Evolutionary conservation across 768 basidiomycete genomes (phyloP), one percentile per base, ranked within the genome.

Genomic region (Kwoniella mangroviensis): DNA sequence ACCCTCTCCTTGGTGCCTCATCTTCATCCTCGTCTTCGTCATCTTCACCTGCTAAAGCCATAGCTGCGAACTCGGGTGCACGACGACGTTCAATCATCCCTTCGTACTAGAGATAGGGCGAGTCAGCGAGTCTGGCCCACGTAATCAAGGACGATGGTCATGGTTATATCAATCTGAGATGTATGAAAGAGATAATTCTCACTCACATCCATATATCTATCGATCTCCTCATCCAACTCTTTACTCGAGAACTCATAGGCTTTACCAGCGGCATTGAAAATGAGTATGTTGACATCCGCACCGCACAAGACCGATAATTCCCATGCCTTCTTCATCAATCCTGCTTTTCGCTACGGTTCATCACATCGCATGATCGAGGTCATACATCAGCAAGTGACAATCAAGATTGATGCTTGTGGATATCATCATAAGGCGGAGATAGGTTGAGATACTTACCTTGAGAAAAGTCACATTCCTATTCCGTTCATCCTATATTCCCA

Each of bases 291-390:
- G 17, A 83, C 79, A 60, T 83, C 82, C 34, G 82, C 82, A 13
- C 68, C 78, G 64, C 81, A 81, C 11, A 83, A 71, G 1, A 83
- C 82, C 28, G 77, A 78, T 53, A 83, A 63, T 65, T 83, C 82
- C 82, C 82, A 83, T 22, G 82, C 82, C 66, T 83, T 83, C 71
- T 83, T 83, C 79, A 83, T 80, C 67, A 83, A 57, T 24, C 82
- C 82, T 7, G 81, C 81, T 75, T 83, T 83, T 13, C 82, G 74
- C 79, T 81, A 49, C 11, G 41, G 22, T 17, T 28, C 22, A 19
- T 13, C 28, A 19, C 24, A 19, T 17, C 17, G 34, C 43, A 61
- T 43, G 13, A 28, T 28, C 34, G 40, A 24, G 13, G 13, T 59
- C 11, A 21, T 13, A 10, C 28, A 55, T 66, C 65, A 34, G 21